phyloP scores from a whole-genome alignment of 768 basidiomycete species.

The Lentinula lateritia region DNA sequence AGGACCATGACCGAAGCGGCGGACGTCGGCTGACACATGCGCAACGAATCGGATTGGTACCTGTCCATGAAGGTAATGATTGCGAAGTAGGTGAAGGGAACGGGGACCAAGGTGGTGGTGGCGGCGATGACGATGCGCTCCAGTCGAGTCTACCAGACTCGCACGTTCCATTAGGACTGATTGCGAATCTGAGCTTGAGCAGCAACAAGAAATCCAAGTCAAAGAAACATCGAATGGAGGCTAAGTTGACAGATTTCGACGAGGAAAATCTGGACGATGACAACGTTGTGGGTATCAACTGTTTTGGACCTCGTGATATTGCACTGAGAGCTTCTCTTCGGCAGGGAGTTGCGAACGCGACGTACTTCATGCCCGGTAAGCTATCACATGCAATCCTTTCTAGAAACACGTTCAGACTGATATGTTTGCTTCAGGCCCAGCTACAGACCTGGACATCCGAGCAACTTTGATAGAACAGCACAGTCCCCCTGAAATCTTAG shows the following conservation, averaged over 20 bases:
- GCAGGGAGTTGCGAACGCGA: conserved; percentile 77
- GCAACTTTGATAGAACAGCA: conserved; percentile 72
- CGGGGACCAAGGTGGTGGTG: conserved; percentile 6
- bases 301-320: background rate
- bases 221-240: conserved; percentile 24
- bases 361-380: conserved; percentile 74
- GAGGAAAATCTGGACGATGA: conserved; percentile 70
- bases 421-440: conserved; percentile 45
- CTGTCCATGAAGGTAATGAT: conserved; percentile 21
- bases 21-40: conserved; percentile 5
- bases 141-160: conserved; percentile 57
- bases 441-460: conserved; percentile 64
- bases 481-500: conserved; percentile 75
- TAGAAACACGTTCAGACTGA: background rate
- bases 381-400: background rate
- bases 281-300: conserved; percentile 42
- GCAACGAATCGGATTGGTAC: conserved; percentile 12
- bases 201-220: conserved; percentile 39
- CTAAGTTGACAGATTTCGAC: conserved; percentile 38
- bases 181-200: conserved; percentile 66
- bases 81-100: conserved; percentile 22
- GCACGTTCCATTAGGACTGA: conserved; percentile 68
- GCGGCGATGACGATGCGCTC: conserved; percentile 27
- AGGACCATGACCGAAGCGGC: background rate
- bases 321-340: conserved; percentile 4